Base-by-base conservation (phyloP, 768 basidiomycete species). In the Gautieria morchelliformis region DNA sequence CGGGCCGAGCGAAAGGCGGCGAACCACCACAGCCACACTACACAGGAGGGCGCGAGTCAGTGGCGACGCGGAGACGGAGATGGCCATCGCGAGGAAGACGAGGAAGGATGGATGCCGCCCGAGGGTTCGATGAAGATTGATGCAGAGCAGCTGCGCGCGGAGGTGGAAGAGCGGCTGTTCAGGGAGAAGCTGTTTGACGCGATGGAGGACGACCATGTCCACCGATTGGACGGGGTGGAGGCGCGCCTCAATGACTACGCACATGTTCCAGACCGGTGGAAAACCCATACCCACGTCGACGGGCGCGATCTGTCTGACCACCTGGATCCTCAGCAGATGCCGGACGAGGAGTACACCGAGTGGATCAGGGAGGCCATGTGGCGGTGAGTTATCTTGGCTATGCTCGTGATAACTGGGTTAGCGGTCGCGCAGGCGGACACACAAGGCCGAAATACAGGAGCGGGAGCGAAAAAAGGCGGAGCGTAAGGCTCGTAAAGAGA, bases 351-450 rank as follows among this genome's bases (percentile, higher is more conserved):
- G 59, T 95, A 95, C 62, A 81, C 86, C 1, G 89, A 91, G 63
- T 94, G 89, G 87, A 72, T 95, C 52, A 74, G 93, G 61, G 70
- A 77, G 24, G 90, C 89, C 48, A 94, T 96, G 88, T 93, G 89
- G 75, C 79, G 82, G 81, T 84, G 59, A 41, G 81, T 70, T 12
- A 47, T 44, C 53, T n/a, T 15, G 22, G 17, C 37, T 37, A 37
- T 37, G 35, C 42, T 14, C 14, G 20, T 52, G 19, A 40, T 22
- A 19, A 52, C 3, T 33, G 22, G 11, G 32, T 49, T 11, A 27
- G 7, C 7, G 22, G 20, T 19, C 17, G 15, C 17, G 19, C 35
- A 57, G 56, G 20, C 56, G 56, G 33, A 57, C 56, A 35, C 56
- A 57, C 47, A 57, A 57, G 14, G 56, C 56, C 19, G 56, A 57